Evolutionary conservation across 352 stramenopile species (phyloP).

Genomic region (Pythium phragmitis): DNA sequence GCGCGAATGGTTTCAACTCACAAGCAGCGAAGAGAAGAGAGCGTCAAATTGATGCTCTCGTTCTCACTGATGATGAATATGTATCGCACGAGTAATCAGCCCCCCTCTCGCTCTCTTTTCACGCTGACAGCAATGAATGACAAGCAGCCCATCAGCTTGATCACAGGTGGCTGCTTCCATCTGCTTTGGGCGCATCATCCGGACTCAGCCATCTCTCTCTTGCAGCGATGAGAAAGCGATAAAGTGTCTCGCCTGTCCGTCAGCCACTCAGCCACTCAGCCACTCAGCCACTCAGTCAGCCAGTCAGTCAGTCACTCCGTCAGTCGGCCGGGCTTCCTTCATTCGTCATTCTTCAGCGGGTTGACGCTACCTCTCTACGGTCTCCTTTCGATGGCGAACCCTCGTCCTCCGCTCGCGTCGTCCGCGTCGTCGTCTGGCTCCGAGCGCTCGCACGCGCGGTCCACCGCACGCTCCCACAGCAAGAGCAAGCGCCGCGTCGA

Average conservation of each 20-base stretch:
- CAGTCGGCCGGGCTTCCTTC: not conserved
- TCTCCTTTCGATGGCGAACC: slow-evolving; percentile 13
- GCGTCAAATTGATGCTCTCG: not conserved
- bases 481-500: slow-evolving; percentile 17
- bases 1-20: not conserved
- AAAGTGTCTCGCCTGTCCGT: too few relatives aligned
- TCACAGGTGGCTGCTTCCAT: not conserved
- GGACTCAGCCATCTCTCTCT: slow-evolving; percentile 16
- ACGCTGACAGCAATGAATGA: not conserved
- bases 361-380: not conserved
- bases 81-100: not conserved
- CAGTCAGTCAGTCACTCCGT: not conserved
- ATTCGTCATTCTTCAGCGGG: slow-evolving; percentile 13
- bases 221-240: not conserved
- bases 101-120: not conserved
- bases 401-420: slow-evolving; percentile 3
- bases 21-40: not conserved
- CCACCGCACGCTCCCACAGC: slow-evolving; percentile 8
- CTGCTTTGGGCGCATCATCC: slow-evolving; percentile 5
- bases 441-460: slow-evolving; percentile 13
- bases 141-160: slow-evolving; percentile 2
- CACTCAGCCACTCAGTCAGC: too few relatives aligned
- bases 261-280: too few relatives aligned
- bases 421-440: slow-evolving; percentile 18
- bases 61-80: too few relatives aligned